These are phyloP conservation scores for Coniella lustricola DNA, from an alignment of 2,329 filamentous ascomycete genomes.

Conservation along the genomic window DNA sequence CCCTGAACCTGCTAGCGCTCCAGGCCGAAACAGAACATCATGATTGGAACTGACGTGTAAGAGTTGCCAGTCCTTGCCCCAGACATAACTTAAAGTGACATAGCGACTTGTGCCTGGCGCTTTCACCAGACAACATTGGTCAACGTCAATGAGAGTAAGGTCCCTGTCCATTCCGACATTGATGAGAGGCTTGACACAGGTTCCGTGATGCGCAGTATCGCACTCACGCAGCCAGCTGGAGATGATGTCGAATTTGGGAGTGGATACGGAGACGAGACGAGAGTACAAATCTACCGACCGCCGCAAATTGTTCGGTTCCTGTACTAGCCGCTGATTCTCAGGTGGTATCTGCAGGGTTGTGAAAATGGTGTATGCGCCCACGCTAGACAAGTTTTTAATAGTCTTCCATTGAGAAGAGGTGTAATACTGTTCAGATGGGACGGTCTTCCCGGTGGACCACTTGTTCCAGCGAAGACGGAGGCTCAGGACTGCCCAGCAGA, in stretches of 20 bases:
- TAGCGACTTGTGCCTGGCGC: slow-evolving; percentile 13
- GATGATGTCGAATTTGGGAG: background rate
- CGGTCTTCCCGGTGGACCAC: background rate
- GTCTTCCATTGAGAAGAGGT: too few relatives aligned
- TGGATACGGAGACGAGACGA: background rate
- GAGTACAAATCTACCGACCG: background rate
- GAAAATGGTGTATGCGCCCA: too few relatives aligned
- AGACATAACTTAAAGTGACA: slow-evolving; percentile 23
- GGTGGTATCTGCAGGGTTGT: too few relatives aligned
- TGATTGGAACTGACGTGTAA: slow-evolving; percentile 9
- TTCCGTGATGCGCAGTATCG: background rate
- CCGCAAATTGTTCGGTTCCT: background rate
- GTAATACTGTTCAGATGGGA: too few relatives aligned
- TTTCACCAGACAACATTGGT: background rate
- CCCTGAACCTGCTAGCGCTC: slow-evolving; percentile 7
- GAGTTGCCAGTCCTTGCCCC: slow-evolving; percentile 18
- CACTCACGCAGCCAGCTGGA: background rate
- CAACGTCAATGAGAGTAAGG: background rate
- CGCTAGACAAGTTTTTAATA: too few relatives aligned
- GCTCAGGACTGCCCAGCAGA: background rate
- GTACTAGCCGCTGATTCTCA: too few relatives aligned
- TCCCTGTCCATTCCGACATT: background rate
- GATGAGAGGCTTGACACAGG: background rate
- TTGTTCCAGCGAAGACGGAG: background rate
- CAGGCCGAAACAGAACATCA: slow-evolving; percentile 3